Conservation (phyloP, 768 basidiomycete species). For the Paxillus involutus region DNA sequence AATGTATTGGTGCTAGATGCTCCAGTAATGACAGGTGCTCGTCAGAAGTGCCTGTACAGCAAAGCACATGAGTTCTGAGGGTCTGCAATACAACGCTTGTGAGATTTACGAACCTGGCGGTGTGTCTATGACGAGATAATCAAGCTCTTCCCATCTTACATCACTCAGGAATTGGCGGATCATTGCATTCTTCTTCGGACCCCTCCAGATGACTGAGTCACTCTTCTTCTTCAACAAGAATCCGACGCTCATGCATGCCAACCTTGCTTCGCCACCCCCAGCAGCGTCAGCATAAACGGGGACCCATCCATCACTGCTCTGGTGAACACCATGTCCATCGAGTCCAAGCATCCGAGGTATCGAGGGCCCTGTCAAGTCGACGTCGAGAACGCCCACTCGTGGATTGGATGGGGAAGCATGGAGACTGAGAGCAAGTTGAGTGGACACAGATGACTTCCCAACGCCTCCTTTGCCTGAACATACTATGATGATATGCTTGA, state of each 20-base stretch:
- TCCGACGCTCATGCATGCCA: conserved; percentile 96
- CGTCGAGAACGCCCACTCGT: conserved; percentile 87
- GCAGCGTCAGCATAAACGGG: conserved; percentile 86
- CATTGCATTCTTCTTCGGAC: conserved; percentile 99
- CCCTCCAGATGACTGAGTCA: conserved; percentile 97
- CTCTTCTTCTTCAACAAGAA: conserved; percentile 88
- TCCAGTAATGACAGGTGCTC: conserved; percentile 96
- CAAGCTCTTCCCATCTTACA: conserved; percentile 92
- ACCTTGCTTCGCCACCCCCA: conserved; percentile 54
- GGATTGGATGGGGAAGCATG: conserved; percentile 64
- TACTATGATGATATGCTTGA: conserved; percentile 89
- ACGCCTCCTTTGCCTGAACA: conserved; percentile 98
- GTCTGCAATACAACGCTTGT: conserved; percentile 1
- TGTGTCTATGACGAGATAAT: conserved; percentile 92
- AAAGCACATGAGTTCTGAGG: conserved; percentile 15
- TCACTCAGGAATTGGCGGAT: conserved; percentile 93
- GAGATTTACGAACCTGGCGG: conserved; percentile 75
- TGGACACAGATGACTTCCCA: conserved; percentile 95
- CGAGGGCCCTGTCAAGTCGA: conserved; percentile 93
- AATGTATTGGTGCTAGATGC: conserved; percentile 83
- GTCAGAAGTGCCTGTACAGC: conserved; percentile 86
- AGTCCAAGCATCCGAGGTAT: conserved; percentile 94
- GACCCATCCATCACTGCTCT: conserved; percentile 96
- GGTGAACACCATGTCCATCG: conserved; percentile 85
- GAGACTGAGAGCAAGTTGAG: conserved; percentile 88